phyloP scores from a whole-genome alignment of 2,329 filamentous ascomycete genomes.

The Periconia sp. region DNA sequence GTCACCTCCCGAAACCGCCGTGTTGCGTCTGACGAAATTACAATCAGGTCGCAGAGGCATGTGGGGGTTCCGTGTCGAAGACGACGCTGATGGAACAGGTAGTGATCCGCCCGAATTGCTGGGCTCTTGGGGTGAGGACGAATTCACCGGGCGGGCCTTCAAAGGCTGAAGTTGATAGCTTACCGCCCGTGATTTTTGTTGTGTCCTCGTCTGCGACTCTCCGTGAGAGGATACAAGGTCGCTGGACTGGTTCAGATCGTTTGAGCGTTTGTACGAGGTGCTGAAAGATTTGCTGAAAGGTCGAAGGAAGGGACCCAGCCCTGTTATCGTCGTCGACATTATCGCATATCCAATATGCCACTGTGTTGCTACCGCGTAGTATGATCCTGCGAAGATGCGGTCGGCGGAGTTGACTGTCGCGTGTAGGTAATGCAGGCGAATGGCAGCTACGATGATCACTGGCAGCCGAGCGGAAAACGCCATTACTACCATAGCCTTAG shows the following conservation, averaged over 20 bases:
- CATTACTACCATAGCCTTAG: constrained; percentile 33
- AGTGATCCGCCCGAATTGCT: too few relatives aligned
- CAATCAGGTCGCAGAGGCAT: constrained; percentile 29
- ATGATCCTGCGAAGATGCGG: constrained; percentile 24
- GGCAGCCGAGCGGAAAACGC: constrained; percentile 39
- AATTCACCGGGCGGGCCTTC: constrained; percentile 12
- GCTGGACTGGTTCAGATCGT: too few relatives aligned
- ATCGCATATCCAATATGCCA: constrained; percentile 46
- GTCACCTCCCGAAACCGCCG: constrained; percentile 30
- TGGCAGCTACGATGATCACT: constrained; percentile 29
- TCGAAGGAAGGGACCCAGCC: constrained; percentile 40
- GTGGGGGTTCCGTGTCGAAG: constrained; percentile 17
- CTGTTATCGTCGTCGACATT: constrained; percentile 39
- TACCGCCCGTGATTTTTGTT: background rate
- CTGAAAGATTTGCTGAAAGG: constrained; percentile 36
- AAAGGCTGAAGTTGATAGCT: constrained; percentile 6
- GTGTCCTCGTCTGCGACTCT: background rate
- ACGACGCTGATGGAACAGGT: constrained; percentile 17
- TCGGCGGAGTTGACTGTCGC: constrained; percentile 18
- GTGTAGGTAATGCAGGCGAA: constrained; percentile 34
- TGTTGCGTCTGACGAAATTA: constrained; percentile 26
- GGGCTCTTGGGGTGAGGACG: constrained; percentile 10
- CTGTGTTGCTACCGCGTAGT: constrained; percentile 37
- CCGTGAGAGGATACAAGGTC: too few relatives aligned
- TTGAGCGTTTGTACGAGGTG: constrained; percentile 23